phyloP scores from a whole-genome alignment of 495 filamentous ascomycete genomes.

The Hypoxylon subgilvum region DNA sequence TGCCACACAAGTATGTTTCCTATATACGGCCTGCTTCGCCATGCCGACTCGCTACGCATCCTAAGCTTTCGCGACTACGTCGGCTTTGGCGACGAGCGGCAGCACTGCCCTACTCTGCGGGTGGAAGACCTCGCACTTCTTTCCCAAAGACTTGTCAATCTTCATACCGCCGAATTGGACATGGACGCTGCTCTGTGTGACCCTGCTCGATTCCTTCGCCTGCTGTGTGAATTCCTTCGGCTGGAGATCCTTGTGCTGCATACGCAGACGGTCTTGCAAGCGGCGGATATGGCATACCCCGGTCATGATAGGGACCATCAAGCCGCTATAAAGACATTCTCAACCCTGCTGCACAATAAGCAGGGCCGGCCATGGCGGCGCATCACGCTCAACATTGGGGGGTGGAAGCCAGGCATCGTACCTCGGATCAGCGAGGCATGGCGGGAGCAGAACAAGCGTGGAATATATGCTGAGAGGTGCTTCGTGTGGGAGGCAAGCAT shows the following conservation, averaged over 20 bases:
- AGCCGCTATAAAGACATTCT: constrained; percentile 5
- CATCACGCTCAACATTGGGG: constrained; percentile 41
- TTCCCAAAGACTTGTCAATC: constrained; percentile 12
- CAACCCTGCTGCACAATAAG: constrained; percentile 14
- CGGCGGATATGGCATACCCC: constrained; percentile 10
- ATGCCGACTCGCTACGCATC: constrained; percentile 26
- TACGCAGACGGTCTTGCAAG: constrained; percentile 36
- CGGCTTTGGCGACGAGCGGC: constrained; percentile 35
- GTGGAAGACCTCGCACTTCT: constrained; percentile 24
- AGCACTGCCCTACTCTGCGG: constrained; percentile 33
- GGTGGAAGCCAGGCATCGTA: constrained; percentile 40
- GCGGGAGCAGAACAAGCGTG: constrained; percentile 22
- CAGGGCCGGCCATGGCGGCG: constrained; percentile 17
- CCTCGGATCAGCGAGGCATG: constrained; percentile 35
- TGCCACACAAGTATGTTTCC: constrained; percentile 34
- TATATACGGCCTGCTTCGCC: constrained; percentile 27
- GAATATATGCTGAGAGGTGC: constrained; percentile 41
- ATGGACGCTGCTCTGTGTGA: constrained; percentile 30
- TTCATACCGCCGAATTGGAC: constrained; percentile 37
- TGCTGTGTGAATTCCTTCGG: constrained; percentile 24
- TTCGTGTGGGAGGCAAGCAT: constrained; percentile 26
- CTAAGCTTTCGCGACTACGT: constrained; percentile 40
- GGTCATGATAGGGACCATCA: constrained; percentile 17
- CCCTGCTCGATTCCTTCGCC: constrained; percentile 12
- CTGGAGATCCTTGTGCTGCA: constrained; percentile 36